A percentile compares a stretch with the other conserved stretches of the same genome.
phyloP scores from a whole-genome alignment of 2,329 filamentous ascomycete genomes.

The Trichoderma oligosporum region DNA sequence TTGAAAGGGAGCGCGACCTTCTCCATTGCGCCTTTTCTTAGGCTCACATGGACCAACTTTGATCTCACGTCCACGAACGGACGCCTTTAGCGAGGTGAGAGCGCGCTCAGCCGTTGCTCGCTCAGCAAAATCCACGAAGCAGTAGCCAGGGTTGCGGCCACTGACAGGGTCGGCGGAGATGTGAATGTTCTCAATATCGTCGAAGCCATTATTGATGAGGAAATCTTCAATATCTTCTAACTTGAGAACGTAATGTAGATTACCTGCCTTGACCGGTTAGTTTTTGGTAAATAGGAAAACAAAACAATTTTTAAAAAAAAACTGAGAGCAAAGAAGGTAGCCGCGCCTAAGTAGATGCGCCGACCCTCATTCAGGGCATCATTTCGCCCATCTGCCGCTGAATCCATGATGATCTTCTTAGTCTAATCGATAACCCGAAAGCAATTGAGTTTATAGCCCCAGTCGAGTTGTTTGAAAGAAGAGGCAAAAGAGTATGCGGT shows the following conservation, averaged over 20 bases:
- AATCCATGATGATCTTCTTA: conserved; percentile 6
- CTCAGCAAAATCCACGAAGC: conserved; percentile 64
- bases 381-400: conserved; percentile 1
- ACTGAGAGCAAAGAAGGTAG: background rate
- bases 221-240: conserved; percentile 59
- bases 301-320: too few species aligned
- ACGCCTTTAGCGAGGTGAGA: conserved; percentile 53
- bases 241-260: conserved; percentile 53
- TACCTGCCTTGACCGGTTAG: conserved; percentile 31
- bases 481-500: conserved; percentile 3
- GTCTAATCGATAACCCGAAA: background rate
- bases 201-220: conserved; percentile 43
- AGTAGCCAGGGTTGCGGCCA: conserved; percentile 68
- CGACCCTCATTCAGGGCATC: conserved; percentile 30
- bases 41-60: conserved; percentile 63
- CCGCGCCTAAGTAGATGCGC: conserved; percentile 56
- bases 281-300: background rate
- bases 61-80: conserved; percentile 55
- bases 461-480: background rate
- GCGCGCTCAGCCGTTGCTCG: conserved; percentile 50
- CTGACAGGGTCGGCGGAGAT: conserved; percentile 67
- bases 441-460: background rate
- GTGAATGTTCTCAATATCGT: conserved; percentile 52
- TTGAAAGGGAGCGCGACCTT: conserved; percentile 31
- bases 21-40: conserved; percentile 36